Conservation (phyloP, 2,329 filamentous ascomycete genomes). For the Trichothecium sympodiale region DNA sequence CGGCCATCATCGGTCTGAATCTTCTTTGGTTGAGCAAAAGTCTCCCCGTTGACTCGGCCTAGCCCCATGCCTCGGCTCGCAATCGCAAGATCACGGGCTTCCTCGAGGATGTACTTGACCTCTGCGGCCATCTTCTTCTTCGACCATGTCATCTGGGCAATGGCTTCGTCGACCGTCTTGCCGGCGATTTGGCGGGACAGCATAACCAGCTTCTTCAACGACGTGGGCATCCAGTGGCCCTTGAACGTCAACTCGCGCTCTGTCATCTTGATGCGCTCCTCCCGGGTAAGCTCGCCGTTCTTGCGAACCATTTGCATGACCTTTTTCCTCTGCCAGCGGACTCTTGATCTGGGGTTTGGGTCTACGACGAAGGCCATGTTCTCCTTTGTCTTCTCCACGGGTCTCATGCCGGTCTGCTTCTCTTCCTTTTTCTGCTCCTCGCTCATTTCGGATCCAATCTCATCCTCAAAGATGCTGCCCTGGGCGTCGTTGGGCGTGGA, state of each 20-base stretch:
- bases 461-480: conserved; percentile 54
- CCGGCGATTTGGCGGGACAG: conserved; percentile 82
- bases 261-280: conserved; percentile 55
- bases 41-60: conserved; percentile 28
- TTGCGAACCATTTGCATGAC: conserved; percentile 64
- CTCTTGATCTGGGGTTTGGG: conserved; percentile 60
- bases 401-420: conserved; percentile 6
- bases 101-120: conserved; percentile 66
- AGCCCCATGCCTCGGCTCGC: conserved; percentile 79
- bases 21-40: conserved; percentile 27
- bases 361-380: conserved; percentile 57
- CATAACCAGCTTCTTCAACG: conserved; percentile 81
- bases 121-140: conserved; percentile 86
- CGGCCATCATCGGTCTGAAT: conserved; percentile 68
- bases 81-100: conserved; percentile 72
- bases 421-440: background rate
- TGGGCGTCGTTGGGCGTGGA: conserved; percentile 20
- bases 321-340: conserved; percentile 74
- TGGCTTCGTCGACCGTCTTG: conserved; percentile 88
- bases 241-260: conserved; percentile 46
- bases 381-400: conserved; percentile 23
- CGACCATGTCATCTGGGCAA: conserved; percentile 89
- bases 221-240: conserved; percentile 69
- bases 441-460: conserved; percentile 25
- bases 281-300: conserved; percentile 40